These are phyloP conservation scores for Leccinellum albellum DNA, from an alignment of 768 basidiomycete species.

Conservation along the genomic window DNA sequence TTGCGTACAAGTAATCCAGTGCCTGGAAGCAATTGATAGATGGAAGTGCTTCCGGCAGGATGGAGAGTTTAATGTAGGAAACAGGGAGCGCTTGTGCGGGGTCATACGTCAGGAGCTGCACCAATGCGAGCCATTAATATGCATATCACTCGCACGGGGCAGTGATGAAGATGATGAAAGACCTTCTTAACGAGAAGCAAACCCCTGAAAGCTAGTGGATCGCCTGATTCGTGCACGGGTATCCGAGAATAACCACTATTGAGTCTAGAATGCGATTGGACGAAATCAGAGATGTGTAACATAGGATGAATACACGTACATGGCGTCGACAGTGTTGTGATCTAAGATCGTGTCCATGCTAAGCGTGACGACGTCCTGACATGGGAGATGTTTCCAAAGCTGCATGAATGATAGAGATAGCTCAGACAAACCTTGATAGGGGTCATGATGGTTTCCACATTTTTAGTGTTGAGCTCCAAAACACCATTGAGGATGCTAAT, in stretches of 20 bases:
- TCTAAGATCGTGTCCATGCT: slow-evolving; percentile 76
- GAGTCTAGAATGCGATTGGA: slow-evolving; percentile 39
- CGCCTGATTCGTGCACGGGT: slow-evolving; percentile 74
- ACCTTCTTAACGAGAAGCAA: slow-evolving; percentile 83
- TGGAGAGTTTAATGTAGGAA: slow-evolving; percentile 69
- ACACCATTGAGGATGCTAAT: slow-evolving; percentile 80
- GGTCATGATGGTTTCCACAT: slow-evolving; percentile 79
- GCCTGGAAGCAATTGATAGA: slow-evolving; percentile 94
- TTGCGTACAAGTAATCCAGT: slow-evolving; percentile 79
- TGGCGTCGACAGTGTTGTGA: slow-evolving; percentile 69
- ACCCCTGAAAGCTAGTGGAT: slow-evolving; percentile 70
- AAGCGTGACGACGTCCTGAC: slow-evolving; percentile 78
- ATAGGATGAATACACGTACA: slow-evolving; percentile 44
- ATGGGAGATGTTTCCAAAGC: not conserved
- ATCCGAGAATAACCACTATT: slow-evolving; percentile 90
- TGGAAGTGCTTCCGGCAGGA: slow-evolving; percentile 86
- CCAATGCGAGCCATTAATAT: slow-evolving; percentile 2
- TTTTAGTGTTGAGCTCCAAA: slow-evolving; percentile 71
- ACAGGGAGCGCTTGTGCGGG: slow-evolving; percentile 75
- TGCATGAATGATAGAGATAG: not conserved
- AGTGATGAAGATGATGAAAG: slow-evolving; percentile 1
- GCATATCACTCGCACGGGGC: not conserved
- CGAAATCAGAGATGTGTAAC: not conserved
- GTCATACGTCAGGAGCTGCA: slow-evolving; percentile 83
- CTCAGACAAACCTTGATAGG: slow-evolving; percentile 51